Evolutionary conservation across 1,284 basidiomycete species (phyloP).

Genomic region (Cryptococcus neoformans): DNA sequence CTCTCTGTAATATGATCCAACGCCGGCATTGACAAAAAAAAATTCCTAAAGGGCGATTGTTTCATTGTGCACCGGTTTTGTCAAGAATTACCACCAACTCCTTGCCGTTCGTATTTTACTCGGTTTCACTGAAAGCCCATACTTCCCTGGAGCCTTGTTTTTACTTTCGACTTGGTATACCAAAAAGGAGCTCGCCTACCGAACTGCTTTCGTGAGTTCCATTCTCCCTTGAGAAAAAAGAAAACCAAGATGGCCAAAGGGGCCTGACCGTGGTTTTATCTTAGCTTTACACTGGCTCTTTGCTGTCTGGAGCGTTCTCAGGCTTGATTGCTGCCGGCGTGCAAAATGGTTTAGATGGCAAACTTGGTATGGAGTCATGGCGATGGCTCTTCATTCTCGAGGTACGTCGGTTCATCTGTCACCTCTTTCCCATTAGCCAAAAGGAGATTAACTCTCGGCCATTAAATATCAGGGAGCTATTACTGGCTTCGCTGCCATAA

Average conservation of each 20-base stretch:
- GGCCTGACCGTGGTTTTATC: neutral
- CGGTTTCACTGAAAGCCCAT: conserved; percentile 32
- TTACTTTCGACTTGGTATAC: conserved; percentile 37
- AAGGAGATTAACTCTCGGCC: neutral
- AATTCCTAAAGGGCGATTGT: conserved; percentile 14
- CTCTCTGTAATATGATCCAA: neutral
- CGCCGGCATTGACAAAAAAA: neutral
- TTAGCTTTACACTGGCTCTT: conserved; percentile 12
- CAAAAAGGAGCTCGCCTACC: conserved; percentile 18
- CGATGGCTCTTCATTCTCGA: conserved; percentile 25
- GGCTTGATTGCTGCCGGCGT: conserved; percentile 22
- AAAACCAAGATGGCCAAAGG: neutral
- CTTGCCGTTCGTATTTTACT: conserved; percentile 40
- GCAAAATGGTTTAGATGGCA: conserved; percentile 14
- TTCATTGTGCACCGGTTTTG: conserved; percentile 18
- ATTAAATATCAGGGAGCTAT: conserved; percentile 2
- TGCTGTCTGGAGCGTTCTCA: conserved; percentile 17
- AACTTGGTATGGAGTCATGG: conserved; percentile 10
- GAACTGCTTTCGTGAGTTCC: neutral
- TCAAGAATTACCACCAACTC: conserved; percentile 31
- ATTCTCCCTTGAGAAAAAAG: neutral
- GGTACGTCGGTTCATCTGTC: neutral
- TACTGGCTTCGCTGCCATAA: conserved; percentile 14
- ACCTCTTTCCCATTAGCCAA: neutral
- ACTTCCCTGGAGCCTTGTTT: conserved; percentile 36